Evolutionary conservation across 1,139 yeast genomes (phyloP).

Genomic region (Suhomyces atakaporum): DNA sequence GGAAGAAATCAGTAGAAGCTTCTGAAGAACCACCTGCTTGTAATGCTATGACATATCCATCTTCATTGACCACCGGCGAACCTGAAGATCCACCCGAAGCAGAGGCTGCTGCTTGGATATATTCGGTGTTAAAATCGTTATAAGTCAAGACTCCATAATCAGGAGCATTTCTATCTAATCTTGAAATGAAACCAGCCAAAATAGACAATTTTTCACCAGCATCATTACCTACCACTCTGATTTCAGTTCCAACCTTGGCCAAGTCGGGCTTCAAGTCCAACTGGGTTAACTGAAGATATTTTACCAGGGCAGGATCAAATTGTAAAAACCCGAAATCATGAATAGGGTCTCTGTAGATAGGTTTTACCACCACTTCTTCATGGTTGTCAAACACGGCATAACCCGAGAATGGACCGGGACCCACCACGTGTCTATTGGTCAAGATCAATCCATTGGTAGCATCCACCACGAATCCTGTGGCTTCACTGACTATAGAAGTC

Average conservation of each 20-base stretch:
- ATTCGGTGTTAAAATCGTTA: slow-evolving; percentile 93
- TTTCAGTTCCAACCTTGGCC: slow-evolving; percentile 88
- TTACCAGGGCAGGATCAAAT: slow-evolving; percentile 70
- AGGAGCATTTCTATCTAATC: slow-evolving; percentile 93
- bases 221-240: slow-evolving; percentile 93
- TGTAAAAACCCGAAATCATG: slow-evolving; percentile 84
- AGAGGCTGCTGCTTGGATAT: slow-evolving; percentile 94
- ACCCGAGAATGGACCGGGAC: slow-evolving; percentile 92
- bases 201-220: slow-evolving; percentile 93
- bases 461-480: slow-evolving; percentile 96
- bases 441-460: slow-evolving; percentile 75
- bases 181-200: slow-evolving; percentile 83
- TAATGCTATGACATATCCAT: slow-evolving; percentile 85
- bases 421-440: slow-evolving; percentile 93
- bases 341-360: slow-evolving; percentile 80
- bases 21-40: slow-evolving; percentile 95
- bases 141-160: slow-evolving; percentile 89
- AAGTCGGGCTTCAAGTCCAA: slow-evolving; percentile 74
- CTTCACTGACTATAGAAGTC: slow-evolving; percentile 78
- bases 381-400: slow-evolving; percentile 92
- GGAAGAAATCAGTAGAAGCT: slow-evolving; percentile 89
- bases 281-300: slow-evolving; percentile 70
- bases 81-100: slow-evolving; percentile 97
- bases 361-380: slow-evolving; percentile 86
- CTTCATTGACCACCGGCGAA: slow-evolving; percentile 87